Percentiles rank a stretch among this genome's conserved stretches.
phyloP scores from a whole-genome alignment of 768 basidiomycete genomes.

The Lactifluus volemus region DNA sequence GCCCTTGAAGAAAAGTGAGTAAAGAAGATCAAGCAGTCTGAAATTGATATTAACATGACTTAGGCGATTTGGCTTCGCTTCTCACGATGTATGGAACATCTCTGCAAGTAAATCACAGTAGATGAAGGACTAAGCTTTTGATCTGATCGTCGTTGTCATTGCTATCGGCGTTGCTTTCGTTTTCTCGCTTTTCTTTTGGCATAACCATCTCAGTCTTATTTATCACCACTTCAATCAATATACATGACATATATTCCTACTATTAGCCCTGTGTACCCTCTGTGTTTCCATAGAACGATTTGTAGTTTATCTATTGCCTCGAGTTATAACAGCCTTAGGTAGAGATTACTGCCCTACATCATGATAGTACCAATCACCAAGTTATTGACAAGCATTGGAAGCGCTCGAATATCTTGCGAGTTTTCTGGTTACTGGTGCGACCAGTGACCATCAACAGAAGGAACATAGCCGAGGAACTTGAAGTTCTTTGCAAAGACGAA shows the following conservation, averaged over 20 bases:
- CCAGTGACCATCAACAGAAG: not conserved
- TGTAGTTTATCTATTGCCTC: not conserved
- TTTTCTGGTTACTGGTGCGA: not conserved
- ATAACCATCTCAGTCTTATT: not conserved
- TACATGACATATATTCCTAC: conserved; percentile 1
- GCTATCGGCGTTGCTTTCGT: not conserved
- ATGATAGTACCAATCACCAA: not conserved
- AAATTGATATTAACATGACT: not conserved
- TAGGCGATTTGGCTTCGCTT: conserved; percentile 44
- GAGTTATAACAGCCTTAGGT: not conserved
- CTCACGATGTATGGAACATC: conserved; percentile 42
- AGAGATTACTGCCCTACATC: not conserved
- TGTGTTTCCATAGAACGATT: not conserved
- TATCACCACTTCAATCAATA: not conserved
- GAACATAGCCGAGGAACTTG: not conserved
- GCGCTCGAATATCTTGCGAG: not conserved
- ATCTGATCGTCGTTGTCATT: not conserved
- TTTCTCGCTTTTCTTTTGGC: not conserved
- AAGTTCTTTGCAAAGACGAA: too few relatives aligned
- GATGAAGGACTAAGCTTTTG: not conserved
- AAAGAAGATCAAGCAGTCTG: not conserved
- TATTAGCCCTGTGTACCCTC: not conserved
- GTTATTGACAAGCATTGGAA: not conserved
- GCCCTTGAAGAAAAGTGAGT: conserved; percentile 50
- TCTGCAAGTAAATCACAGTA: not conserved